Evolutionary conservation across 1,139 yeast genomes (phyloP), one percentile per base, ranked within the genome.

Genomic region (Pichia sp.): DNA sequence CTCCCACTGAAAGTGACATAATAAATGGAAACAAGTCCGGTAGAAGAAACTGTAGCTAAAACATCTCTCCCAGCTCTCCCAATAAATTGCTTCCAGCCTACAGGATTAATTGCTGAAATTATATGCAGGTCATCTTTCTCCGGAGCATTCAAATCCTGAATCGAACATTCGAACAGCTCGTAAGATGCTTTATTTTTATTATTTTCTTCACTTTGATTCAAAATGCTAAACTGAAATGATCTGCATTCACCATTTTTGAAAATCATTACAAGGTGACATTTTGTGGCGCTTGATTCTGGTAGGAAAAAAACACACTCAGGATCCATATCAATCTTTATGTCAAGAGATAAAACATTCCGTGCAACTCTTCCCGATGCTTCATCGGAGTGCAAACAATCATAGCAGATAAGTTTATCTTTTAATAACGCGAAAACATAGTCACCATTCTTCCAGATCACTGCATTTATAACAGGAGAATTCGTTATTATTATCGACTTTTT

Each of bases 31-130:
- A 88, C 73, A 3, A 71, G 57, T 0, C 96, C 97, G 0, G 67
- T 61, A 1, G 65, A 63, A 16, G 86, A 80, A 6, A 87, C 81
- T 0, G 84, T 74, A 0, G 90, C 78, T 10, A 90, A 66, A 7
- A 87, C 75, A 58, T 77, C 81, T 56, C 82, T 72, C 56, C 72
- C 81, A 60, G 67, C 76, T 53, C 70, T 73, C 69, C 48, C 76
- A 63, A 66, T 61, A 2, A 70, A 67, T 5, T 70, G 70, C 5
- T 60, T 70, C 76, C 79, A 76, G 15, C 86, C 86, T 4, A 82
- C 87, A 0, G 88, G 87, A 64, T 89, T 93, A 19, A 88, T 82
- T 0, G 82, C 74, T 1, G 85, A 76, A 6, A 86, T 79, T 26
- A 72, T 68, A 58, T 77, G 76, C 4, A 84, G 68, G 15, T 54